Evolutionary conservation across 2,329 filamentous ascomycete species (phyloP), one percentile per base, ranked within the genome.

Genomic region (Anthostomella pinea): DNA sequence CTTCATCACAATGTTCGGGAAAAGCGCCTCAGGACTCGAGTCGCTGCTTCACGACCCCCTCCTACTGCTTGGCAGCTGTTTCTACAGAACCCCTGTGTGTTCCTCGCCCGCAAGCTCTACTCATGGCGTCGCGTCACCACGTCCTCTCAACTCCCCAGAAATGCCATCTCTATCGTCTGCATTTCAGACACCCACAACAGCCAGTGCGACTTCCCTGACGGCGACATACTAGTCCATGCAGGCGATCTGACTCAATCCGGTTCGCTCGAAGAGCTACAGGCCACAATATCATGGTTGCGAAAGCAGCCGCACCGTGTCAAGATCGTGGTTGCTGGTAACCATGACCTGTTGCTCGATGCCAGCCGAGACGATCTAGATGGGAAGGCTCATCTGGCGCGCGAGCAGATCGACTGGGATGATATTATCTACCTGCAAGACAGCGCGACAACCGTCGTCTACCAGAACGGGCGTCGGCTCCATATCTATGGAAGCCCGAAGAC

Each of bases 221-320:
- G 65, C 2, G 68, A 74, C 42, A 50, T 73, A 2, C 59, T 74
- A 10, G 57, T 73, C 32, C 68, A 74, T 39, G 66, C 69, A 1
- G 70, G 70, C 14, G 69, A 74, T 41, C 57, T 74, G n/a, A 70
- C 67, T 1, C 53, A 67, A 33, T 56, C 57, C n/a, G 69, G 67
- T n/a, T 62, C 66, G 0, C 54, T 62, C 14, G 46, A 54, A 4
- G 68, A 72, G 41, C 45, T 72, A 1, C 51, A 65, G 30, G 54
- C 56, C 3, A 46, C 60, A 8, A 41, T 72, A 8, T 35, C 48
- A n/a, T 75, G 70, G 71, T 49, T 73, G 8, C 47, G 49, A 7
- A 30, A 48, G 0, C 64, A 66, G 35, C 55, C 64, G 1, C 68
- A 70, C 38, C 28, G 38, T 5, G 47, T 66, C 51, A 73, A 73